Evolutionary conservation across 2,329 filamentous ascomycete species (phyloP), one percentile per base, ranked within the genome.

Genomic region (Pyricularia sp.): DNA sequence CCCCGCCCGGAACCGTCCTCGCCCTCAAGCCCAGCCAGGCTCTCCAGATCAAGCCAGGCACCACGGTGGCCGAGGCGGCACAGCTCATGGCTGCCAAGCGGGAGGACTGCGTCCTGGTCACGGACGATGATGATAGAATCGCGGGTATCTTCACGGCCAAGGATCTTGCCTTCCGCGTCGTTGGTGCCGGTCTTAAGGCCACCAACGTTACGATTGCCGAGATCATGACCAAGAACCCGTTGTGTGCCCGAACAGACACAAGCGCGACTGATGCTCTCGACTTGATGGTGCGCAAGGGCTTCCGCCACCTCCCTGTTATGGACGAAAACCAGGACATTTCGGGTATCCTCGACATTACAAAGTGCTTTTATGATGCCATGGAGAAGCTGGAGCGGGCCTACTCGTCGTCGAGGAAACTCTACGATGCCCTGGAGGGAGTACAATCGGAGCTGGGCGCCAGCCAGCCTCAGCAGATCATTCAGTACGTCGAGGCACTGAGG

Each of bases 311-410:
- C 77, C 95, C 95, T 3, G 95, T 99, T 73, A 99, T 99, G 95
- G 95, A 99, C 80, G 95, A 99, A 83, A 98, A 99, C 79, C 95
- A 99, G 81, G 94, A 99, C 77, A 99, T 99, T 71, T 97, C 94
- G 9, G 95, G 95, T 83, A 94, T 99, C 73, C 84, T 99, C 68
- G 95, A 99, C 80, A 99, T 99, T 75, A 99, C 95, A 69, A 99
- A 98, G 81, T 99, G 95, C 81, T 99, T 99, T 81, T 99, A 99
- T 81, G 95, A 99, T 81, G 95, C 95, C 63, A 99, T 99, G 95
- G 95, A 99, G 84, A 99, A 99, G 84, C 83, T 99, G 70, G 95
- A 99, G 84, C 91, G 95, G 67, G 95, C 95, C 67, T 99, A 99
- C 79, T 93, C 93, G 72, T 98, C 95, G 20, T 99, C 95, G n/a